Conservation (phyloP, 768 basidiomycete species). For the Sutorius australiensis region DNA sequence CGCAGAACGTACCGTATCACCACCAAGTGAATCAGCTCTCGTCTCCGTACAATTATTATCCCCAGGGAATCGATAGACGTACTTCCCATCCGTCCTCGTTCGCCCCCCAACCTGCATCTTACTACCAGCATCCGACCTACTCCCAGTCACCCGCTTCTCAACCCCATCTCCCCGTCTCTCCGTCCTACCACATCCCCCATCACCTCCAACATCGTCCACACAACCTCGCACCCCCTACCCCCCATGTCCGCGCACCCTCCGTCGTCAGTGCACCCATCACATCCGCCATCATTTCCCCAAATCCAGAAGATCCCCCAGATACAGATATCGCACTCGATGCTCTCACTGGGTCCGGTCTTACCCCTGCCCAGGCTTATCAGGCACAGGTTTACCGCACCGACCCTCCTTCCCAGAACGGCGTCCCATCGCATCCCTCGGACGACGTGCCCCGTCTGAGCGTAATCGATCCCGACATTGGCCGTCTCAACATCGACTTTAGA, state of each 20-base stretch:
- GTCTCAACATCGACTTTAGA: slow-evolving; percentile 56
- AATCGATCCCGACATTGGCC: slow-evolving; percentile 55
- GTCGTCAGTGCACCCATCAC: slow-evolving; percentile 41
- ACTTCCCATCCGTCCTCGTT: slow-evolving; percentile 43
- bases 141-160: slow-evolving; percentile 35
- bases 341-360: slow-evolving; percentile 50
- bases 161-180: slow-evolving; percentile 11
- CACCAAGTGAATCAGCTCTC: slow-evolving; percentile 28
- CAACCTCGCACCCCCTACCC: slow-evolving; percentile 39
- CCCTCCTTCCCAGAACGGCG: slow-evolving; percentile 34
- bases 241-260: slow-evolving; percentile 48
- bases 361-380: slow-evolving; percentile 79
- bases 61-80: slow-evolving; percentile 42
- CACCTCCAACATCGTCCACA: slow-evolving; percentile 23
- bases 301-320: slow-evolving; percentile 50
- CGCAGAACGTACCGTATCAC: slow-evolving; percentile 17
- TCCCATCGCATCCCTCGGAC: slow-evolving; percentile 19
- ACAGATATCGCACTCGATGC: slow-evolving; percentile 45
- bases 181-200: slow-evolving; percentile 16
- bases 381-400: slow-evolving; percentile 61
- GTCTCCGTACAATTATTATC: slow-evolving; percentile 40
- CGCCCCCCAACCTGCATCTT: slow-evolving; percentile 25
- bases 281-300: slow-evolving; percentile 43
- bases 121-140: slow-evolving; percentile 27
- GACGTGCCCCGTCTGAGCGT: slow-evolving; percentile 39